Base-by-base conservation (phyloP, 1,139 yeast species). In the Meyerozyma elateridarum region DNA sequence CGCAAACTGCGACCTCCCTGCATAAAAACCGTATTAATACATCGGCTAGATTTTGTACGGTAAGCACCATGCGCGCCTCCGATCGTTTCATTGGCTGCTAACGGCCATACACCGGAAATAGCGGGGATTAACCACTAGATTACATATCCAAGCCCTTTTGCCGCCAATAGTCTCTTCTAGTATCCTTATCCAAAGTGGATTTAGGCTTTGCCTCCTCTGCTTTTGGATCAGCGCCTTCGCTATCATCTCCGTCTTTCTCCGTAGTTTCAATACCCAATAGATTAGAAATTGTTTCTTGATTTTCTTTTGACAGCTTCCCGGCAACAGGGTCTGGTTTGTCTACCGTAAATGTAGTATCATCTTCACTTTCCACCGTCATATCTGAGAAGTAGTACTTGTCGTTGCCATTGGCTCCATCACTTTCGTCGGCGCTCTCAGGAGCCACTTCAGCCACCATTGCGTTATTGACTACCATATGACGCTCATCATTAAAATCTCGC, bases 401-500 rank as follows among this genome's bases (percentile, higher is more conserved):
- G 34, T 59, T 59, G 1, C 61, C 65, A n/a, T 55, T 50, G 0
- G 51, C 53, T 0, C 63, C 65, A 33, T 58, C 66, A 30, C 55
- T 51, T 30, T 56, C 62, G 4, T 46, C 49, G 21, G 15, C 22
- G 3, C 12, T 11, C 15, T 29, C 37, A 11, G 35, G 44, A n/a
- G 29, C 40, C n/a, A 34, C 36, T n/a, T 31, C 40, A 16, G 44
- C 43, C 1, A 68, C 53, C 39, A 68, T 56, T 1, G 91, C 89
- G 37, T 74, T 73, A 51, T 84, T 85, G 7, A 60, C 57, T 2
- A 83, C 85, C 39, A 72, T 60, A 28, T 61, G 63, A 51, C 94
- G 69, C 33, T 85, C 94, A 54, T 85, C 95, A 33, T 73, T 74
- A 53, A 85, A 85, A 51, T 84, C 89, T 56, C 96, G 68, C 44